Conservation (phyloP, 2,329 filamentous ascomycete species). For the Aspergillus aculeatus region DNA sequence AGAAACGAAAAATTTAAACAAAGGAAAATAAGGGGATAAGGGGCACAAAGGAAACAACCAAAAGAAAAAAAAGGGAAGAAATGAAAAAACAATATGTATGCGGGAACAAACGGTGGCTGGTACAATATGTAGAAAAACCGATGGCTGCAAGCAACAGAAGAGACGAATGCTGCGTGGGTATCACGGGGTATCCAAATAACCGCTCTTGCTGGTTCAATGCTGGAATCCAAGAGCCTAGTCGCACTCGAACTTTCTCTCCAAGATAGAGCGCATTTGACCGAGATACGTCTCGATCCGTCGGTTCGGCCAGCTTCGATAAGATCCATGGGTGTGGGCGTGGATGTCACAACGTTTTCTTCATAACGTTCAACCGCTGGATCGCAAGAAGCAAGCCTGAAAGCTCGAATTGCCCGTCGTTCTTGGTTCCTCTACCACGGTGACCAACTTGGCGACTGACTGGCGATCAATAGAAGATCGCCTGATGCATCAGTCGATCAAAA, state of each 20-base stretch:
- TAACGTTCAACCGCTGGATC: slow-evolving; percentile 11
- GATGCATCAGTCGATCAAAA: slow-evolving; percentile 10
- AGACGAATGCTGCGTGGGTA: slow-evolving; percentile 39
- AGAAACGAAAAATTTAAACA: slow-evolving; percentile 20
- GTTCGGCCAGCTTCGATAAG: slow-evolving; percentile 4
- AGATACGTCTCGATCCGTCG: slow-evolving; percentile 12
- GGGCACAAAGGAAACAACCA: slow-evolving; percentile 20
- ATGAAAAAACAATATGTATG: slow-evolving; percentile 37
- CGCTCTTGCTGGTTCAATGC: slow-evolving; percentile 31
- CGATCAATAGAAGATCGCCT: slow-evolving; percentile 7
- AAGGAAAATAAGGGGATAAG: slow-evolving; percentile 24
- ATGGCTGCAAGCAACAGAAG: slow-evolving; percentile 36
- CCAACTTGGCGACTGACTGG: slow-evolving; percentile 2
- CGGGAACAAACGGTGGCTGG: slow-evolving; percentile 24
- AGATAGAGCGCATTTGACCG: slow-evolving; percentile 11
- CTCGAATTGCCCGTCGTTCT: slow-evolving; percentile 13
- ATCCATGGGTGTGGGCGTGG: slow-evolving; percentile 5
- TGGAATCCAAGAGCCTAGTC: slow-evolving; percentile 20
- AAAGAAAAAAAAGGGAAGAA: slow-evolving; percentile 33
- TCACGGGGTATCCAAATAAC: slow-evolving; percentile 42
- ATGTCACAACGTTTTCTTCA: slow-evolving; percentile 10
- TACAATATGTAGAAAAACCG: slow-evolving; percentile 32
- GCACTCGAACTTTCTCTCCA: slow-evolving; percentile 17
- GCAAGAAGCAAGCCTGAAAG: slow-evolving; percentile 14
- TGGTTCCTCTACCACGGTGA: slow-evolving; percentile 10